Evolutionary conservation across 2,329 filamentous ascomycete species (phyloP).

Genomic region (Aspergillus fischeri): DNA sequence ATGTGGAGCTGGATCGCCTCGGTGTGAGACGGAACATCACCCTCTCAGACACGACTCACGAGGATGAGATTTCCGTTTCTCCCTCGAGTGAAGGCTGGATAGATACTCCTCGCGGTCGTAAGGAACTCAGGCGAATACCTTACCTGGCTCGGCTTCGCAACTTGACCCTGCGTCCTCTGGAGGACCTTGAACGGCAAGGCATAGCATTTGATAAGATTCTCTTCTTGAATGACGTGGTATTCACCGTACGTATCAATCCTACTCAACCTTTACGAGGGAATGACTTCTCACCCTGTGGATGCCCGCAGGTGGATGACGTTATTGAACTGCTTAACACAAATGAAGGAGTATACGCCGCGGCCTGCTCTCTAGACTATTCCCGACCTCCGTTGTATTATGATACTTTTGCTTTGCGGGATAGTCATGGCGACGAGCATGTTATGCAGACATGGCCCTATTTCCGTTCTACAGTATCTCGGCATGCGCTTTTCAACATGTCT

Average conservation of each 20-base stretch:
- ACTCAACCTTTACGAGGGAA: slow-evolving; percentile 11
- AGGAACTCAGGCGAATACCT: slow-evolving; percentile 62
- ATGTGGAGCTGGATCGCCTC: slow-evolving; percentile 49
- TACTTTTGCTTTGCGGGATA: slow-evolving; percentile 66
- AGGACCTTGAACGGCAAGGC: slow-evolving; percentile 48
- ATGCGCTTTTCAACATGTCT: slow-evolving; percentile 49
- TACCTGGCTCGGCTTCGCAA: slow-evolving; percentile 65
- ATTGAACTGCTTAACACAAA: slow-evolving; percentile 57
- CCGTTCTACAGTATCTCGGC: slow-evolving; percentile 42
- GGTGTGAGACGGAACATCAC: slow-evolving; percentile 54
- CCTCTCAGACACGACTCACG: slow-evolving; percentile 56
- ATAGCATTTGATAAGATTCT: slow-evolving; percentile 55
- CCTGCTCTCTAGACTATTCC: slow-evolving; percentile 68
- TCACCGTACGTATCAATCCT: slow-evolving; percentile 28
- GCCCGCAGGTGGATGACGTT: slow-evolving; percentile 46
- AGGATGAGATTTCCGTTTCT: slow-evolving; percentile 49
- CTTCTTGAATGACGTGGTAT: slow-evolving; percentile 52
- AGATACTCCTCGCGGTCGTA: slow-evolving; percentile 50
- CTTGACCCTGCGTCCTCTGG: slow-evolving; percentile 56
- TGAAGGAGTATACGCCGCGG: slow-evolving; percentile 57
- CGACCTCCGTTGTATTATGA: slow-evolving; percentile 68
- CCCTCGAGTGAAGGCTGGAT: slow-evolving; percentile 59
- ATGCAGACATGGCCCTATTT: slow-evolving; percentile 63
- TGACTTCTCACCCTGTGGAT: neutral
- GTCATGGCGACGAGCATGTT: slow-evolving; percentile 59